Evolutionary conservation across 805 yeast species (phyloP), one percentile per base, ranked within the genome.

Genomic region (Candida sonorensis): DNA sequence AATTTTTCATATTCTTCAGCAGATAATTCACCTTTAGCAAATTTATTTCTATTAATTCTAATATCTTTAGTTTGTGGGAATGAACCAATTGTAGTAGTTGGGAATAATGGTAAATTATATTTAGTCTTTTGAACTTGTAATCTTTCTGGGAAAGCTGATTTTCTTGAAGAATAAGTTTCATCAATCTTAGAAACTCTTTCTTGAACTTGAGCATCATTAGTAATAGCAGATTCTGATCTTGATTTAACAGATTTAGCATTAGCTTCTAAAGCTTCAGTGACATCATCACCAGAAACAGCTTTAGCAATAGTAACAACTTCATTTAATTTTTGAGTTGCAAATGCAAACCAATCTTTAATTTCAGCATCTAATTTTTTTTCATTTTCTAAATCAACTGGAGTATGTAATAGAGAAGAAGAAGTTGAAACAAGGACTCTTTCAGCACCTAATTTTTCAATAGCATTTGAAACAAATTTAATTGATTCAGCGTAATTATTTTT

Each of bases 11-110:
- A 92, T 67, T 87, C 88, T 69, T 83, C 94, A 62, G 86, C 81
- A 59, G 97, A 66, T 60, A 92, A 81, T 58, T 85, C 82, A 66
- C 99, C 99, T 81, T 92, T 92, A 67, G 83, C 75, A 71, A 83
- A 87, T 74, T 90, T 92, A 81, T 90, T 87, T 78, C 99, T 90
- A 83, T 83, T 82, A 66, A 88, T 69, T 77, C 98, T 85, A 71
- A 92, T 92, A 66, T 92, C 98, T 76, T 87, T 86, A 66, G 99
- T 92, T 77, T 92, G 99, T 56, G 99, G 99, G 97, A 92, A 92
- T 46, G 99, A 92, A 68, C 99, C 99, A 66, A 92, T 92, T 57
- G 98, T 92, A 64, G 99, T 92, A 62, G 99, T 92, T 70, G 99
- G 99, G 95, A 92, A 92, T 60, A 84, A 71, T 53, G 99, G 98